Evolutionary conservation across 2,329 filamentous ascomycete genomes (phyloP), one percentile per base, ranked within the genome.

Genomic region (Sporothrix globosa): DNA sequence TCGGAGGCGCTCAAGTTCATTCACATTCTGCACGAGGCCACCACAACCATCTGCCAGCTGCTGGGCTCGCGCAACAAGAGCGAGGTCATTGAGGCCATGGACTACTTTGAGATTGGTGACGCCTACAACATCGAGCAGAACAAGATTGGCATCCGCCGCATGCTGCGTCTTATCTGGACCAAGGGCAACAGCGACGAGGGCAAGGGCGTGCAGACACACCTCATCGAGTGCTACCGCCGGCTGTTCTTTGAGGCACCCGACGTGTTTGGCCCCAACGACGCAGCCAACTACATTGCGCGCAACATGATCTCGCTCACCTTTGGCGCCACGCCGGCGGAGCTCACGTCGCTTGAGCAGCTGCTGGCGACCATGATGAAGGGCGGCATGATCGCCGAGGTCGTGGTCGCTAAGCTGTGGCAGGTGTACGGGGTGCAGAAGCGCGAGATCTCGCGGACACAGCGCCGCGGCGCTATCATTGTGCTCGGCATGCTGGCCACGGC

Each of bases 271-370:
- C 83, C 89, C 41, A 97, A 97, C 75, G 94, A 97, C 77, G 90
- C 94, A 2, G 94, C 96, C 63, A 97, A 96, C 79, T 99, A 96
- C 78, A 91, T 99, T 76, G 95, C 95, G 34, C 89, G 94, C 73
- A 99, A 98, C 81, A 99, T 99, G 95, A 98, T 98, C 80, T 97
- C 94, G 84, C 82, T 99, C 77, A 99, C 96, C 0, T 98, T 97
- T 79, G 95, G 94, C 39, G 94, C 95, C 1, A 97, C 95, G 0
- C 93, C 95, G 0, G 96, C 96, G 0, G 96, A 99, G 78, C 83
- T 99, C 69, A 99, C 96, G 0, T 98, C 93, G 61, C 85, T 99
- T 10, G 96, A 99, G 80, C 96, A 99, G 80, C 85, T 99, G 3
- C 85, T 99, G 7, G 93, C 92, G 73, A 98, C 93, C 0, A 99